Evolutionary conservation across 345 rosid genomes (phyloP), one percentile per base, ranked within the genome.

Genomic region (Ceriops decandra): DNA sequence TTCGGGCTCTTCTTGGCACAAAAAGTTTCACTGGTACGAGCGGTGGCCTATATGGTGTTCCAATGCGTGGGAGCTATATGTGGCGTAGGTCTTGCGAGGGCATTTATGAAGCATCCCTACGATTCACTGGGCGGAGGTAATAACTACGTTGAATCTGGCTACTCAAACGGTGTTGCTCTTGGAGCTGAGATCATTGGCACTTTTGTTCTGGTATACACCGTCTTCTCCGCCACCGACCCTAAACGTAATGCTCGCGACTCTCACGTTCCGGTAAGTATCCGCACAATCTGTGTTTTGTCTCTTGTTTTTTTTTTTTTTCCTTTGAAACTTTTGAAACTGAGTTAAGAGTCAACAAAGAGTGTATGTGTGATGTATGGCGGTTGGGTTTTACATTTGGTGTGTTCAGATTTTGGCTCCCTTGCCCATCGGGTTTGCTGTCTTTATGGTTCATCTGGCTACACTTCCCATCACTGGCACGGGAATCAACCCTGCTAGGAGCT

Each of bases 401-500:
- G 35, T 15, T 64, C 68, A 64, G 68, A 7, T 64, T 51, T 51
- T 64, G 58, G 58, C 68, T 64, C 68, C 68, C 16, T n/a, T 64
- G 68, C 58, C 68, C 13, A 64, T 64, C 11, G 68, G 68, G 36
- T 51, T 64, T 52, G 28, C 68, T 52, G 68, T 64, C 22, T 30
- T 64, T 16, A 5, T n/a, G 7, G 68, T 64, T 22, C 68, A 64
- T 52, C 21, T 64, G 58, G 68, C 68, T 24, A 64, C 68, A n/a
- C 7, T 64, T 28, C 68, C 68, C 17, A 51, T 64, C 24, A 64
- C 68, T 28, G 68, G 58, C 36, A 64, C 68, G 13, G 58, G 68
- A 17, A 64, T 64, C 42, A 64, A 64, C 20, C 68, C 68, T 31
- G 68, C 68, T 30, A 64, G 68, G 58, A 64, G 68, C 58, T 30